Conservation (phyloP, 352 stramenopile genomes). For the Elongisporangium anandrum region DNA sequence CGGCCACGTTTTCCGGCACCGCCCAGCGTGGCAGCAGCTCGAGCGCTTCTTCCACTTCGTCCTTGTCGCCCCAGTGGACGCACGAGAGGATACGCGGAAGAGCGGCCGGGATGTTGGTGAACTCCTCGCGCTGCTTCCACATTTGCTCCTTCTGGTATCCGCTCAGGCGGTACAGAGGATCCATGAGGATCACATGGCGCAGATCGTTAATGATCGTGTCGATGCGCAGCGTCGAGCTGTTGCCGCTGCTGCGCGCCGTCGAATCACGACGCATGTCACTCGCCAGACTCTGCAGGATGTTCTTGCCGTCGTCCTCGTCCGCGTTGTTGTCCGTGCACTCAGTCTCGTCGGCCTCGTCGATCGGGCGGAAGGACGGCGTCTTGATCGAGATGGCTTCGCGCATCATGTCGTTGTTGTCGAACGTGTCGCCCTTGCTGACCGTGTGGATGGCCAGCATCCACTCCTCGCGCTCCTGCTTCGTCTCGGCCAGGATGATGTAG, state of each 20-base stretch:
- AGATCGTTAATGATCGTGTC: slow-evolving; percentile 59
- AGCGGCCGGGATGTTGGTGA: slow-evolving; percentile 63
- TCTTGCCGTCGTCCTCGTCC: slow-evolving; percentile 48
- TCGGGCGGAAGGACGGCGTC: slow-evolving; percentile 1
- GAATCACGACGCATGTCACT: slow-evolving; percentile 54
- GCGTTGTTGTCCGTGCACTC: slow-evolving; percentile 35
- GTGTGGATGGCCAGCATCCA: slow-evolving; percentile 86
- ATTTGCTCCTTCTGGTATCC: slow-evolving; percentile 81
- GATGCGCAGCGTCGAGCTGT: slow-evolving; percentile 37
- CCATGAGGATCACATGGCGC: slow-evolving; percentile 73
- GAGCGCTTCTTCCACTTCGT: slow-evolving; percentile 66
- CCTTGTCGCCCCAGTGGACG: slow-evolving; percentile 72
- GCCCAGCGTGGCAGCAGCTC: slow-evolving; percentile 67
- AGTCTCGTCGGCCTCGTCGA: not conserved
- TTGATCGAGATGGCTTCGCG: slow-evolving; percentile 13
- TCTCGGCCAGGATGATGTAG: slow-evolving; percentile 83
- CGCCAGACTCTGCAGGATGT: slow-evolving; percentile 40
- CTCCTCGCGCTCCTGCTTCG: slow-evolving; percentile 87
- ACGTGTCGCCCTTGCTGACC: slow-evolving; percentile 56
- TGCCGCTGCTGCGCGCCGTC: slow-evolving; percentile 45
- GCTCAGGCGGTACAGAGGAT: slow-evolving; percentile 78
- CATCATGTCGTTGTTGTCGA: slow-evolving; percentile 29
- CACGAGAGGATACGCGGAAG: slow-evolving; percentile 79
- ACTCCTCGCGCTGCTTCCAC: slow-evolving; percentile 79
- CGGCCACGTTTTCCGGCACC: slow-evolving; percentile 66